Evolutionary conservation across 2,329 filamentous ascomycete genomes (phyloP).

Genomic region (Neonectria sp.): DNA sequence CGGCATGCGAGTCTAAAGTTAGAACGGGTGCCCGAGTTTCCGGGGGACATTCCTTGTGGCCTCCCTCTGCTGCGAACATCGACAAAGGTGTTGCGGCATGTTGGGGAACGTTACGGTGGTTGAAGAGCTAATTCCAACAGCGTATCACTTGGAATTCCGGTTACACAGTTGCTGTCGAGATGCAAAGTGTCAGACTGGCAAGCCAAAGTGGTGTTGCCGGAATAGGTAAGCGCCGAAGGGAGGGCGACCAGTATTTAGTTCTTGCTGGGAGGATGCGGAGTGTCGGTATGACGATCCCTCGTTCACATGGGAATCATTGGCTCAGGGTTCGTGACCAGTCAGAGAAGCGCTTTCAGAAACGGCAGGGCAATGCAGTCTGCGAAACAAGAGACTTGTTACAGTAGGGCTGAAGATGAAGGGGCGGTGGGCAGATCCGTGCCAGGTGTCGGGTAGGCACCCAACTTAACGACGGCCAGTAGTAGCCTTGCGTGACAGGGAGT

Average conservation of each 20-base stretch:
- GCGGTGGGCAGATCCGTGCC: background rate
- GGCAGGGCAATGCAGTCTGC: background rate
- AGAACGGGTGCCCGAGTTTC: conserved; percentile 14
- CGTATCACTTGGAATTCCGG: background rate
- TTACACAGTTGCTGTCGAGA: background rate
- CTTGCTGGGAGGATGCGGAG: conserved; percentile 1
- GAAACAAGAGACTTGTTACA: conserved; percentile 1
- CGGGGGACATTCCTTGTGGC: conserved; percentile 3
- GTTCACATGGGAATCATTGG: background rate
- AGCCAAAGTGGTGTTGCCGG: background rate
- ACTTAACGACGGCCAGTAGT: background rate
- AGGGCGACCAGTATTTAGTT: background rate
- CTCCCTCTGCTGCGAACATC: background rate
- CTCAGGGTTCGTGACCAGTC: background rate
- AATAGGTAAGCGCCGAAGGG: conserved; percentile 22
- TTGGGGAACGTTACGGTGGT: background rate
- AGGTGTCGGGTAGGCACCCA: background rate
- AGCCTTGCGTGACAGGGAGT: background rate
- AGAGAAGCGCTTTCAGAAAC: background rate
- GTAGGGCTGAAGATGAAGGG: conserved; percentile 24
- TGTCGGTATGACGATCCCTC: conserved; percentile 13
- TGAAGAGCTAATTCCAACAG: background rate
- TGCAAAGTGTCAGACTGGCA: background rate
- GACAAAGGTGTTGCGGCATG: background rate
- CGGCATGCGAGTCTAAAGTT: conserved; percentile 14